Conservation (phyloP, 495 filamentous ascomycete genomes). For the Penicillium desertorum region DNA sequence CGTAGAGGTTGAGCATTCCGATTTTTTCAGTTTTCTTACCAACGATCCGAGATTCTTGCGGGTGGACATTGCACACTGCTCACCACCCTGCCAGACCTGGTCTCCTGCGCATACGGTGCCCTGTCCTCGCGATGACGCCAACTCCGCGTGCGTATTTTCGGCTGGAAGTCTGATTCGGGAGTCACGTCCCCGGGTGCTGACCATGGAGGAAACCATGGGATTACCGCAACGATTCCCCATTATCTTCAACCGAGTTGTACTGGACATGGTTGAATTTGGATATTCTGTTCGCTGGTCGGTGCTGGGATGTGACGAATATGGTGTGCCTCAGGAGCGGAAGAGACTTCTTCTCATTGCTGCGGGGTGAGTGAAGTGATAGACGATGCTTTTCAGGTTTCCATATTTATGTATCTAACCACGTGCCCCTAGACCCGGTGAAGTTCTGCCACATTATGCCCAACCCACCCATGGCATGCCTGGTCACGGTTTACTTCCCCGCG, state of each 20-base stretch:
- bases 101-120: constrained; percentile 71
- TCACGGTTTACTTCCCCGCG: constrained; percentile 31
- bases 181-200: constrained; percentile 67
- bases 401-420: constrained; percentile 21
- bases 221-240: constrained; percentile 49
- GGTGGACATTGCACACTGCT: constrained; percentile 76
- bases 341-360: constrained; percentile 78
- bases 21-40: constrained; percentile 33
- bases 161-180: constrained; percentile 58
- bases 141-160: constrained; percentile 68
- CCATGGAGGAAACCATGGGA: constrained; percentile 82
- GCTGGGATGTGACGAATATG: constrained; percentile 56
- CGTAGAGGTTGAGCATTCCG: constrained; percentile 40
- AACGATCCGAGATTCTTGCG: constrained; percentile 28
- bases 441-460: constrained; percentile 65
- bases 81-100: constrained; percentile 82
- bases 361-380: constrained; percentile 51
- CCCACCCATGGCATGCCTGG: constrained; percentile 57
- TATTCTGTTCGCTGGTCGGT: constrained; percentile 68
- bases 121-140: constrained; percentile 67
- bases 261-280: constrained; percentile 60
- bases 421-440: constrained; percentile 64
- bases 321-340: constrained; percentile 58
- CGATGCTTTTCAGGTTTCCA: not conserved
- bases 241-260: constrained; percentile 59